Evolutionary conservation across 169 alveolate species (phyloP).

Genomic region (Ichthyophthirius multifiliis): DNA sequence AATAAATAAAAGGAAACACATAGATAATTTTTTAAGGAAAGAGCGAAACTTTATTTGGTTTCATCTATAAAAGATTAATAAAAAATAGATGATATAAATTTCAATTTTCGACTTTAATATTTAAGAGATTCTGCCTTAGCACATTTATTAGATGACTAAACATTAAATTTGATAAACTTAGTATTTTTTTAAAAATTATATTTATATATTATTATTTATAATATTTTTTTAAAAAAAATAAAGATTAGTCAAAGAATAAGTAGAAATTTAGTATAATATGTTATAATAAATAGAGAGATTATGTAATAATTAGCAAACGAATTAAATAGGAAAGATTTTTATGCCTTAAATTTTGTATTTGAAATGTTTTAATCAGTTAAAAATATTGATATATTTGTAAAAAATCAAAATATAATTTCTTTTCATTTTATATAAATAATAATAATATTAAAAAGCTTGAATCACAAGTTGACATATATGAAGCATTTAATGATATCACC

Average conservation of each 20-base stretch:
- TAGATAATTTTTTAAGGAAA: background rate
- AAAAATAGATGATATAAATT: background rate
- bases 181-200: background rate
- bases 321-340: background rate
- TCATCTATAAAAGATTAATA: background rate
- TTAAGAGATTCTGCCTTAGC: background rate
- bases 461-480: background rate
- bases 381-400: background rate
- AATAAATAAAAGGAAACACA: constrained; percentile 4
- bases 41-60: background rate
- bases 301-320: background rate
- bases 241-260: background rate
- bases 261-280: background rate
- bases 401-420: too few relatives aligned
- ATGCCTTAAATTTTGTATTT: background rate
- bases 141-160: background rate
- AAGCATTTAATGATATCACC: background rate
- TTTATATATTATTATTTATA: background rate
- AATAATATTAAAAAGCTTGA: background rate
- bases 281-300: background rate
- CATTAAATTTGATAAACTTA: background rate
- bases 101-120: background rate
- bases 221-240: background rate
- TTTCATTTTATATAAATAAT: background rate
- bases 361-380: background rate